These are phyloP conservation scores for Dactylellina sp. DNA, from an alignment of 2,329 filamentous ascomycete species.

Conservation along the genomic window DNA sequence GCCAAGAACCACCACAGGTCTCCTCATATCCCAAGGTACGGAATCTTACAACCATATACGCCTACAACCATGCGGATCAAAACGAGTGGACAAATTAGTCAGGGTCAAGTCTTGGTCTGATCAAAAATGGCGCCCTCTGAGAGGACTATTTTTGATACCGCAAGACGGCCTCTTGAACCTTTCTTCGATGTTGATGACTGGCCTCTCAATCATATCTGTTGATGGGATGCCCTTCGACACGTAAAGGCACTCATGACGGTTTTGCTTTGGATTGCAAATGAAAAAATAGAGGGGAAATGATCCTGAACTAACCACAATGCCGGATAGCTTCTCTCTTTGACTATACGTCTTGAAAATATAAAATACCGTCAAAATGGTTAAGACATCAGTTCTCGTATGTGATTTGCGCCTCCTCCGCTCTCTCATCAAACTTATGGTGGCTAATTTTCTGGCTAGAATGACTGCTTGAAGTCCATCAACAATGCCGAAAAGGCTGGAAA, in stretches of 20 bases:
- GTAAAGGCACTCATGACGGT: constrained; percentile 58
- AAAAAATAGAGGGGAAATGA: constrained; percentile 38
- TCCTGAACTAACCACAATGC: constrained; percentile 53
- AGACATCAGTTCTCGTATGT: constrained; percentile 86
- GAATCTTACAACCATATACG: constrained; percentile 30
- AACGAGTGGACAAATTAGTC: constrained; percentile 56
- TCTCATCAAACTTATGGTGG: background rate
- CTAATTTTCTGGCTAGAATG: constrained; percentile 69
- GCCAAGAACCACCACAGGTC: constrained; percentile 42
- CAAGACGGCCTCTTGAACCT: constrained; percentile 58
- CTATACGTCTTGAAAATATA: constrained; percentile 44
- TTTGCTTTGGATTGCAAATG: constrained; percentile 48
- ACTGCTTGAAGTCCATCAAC: constrained; percentile 99
- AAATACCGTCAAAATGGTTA: constrained; percentile 89
- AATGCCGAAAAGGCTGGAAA: constrained; percentile 99
- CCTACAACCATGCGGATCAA: constrained; percentile 47
- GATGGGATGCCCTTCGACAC: constrained; percentile 55
- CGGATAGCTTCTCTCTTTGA: constrained; percentile 30
- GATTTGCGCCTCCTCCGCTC: background rate
- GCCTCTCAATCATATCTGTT: constrained; percentile 46
- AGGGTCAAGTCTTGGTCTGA: constrained; percentile 58
- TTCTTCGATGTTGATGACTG: constrained; percentile 57
- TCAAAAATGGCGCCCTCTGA: constrained; percentile 29
- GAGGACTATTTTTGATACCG: constrained; percentile 49
- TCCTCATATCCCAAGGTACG: constrained; percentile 48